Evolutionary conservation across 2,329 filamentous ascomycete genomes (phyloP), one percentile per base, ranked within the genome.

Genomic region (Lithohypha guttulata): DNA sequence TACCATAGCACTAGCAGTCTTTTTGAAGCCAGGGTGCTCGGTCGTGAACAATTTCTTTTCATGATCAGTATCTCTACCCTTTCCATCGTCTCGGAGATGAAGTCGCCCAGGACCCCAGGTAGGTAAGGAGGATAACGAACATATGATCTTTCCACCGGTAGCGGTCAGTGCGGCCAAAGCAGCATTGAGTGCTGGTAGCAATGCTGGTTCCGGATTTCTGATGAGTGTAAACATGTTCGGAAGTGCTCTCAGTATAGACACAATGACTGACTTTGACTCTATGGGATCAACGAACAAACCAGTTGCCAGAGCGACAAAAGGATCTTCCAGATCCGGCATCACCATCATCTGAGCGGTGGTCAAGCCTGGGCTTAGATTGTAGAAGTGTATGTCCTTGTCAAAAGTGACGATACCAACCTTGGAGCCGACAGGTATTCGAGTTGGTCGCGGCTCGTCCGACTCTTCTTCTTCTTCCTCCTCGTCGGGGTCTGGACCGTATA

Each of bases 321-420:
- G 91, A 50, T 98, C 91, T 53, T 96, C 87, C 34, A 98, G 73
- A 56, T 98, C 91, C 3, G 91, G 84, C 84, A 98, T 94, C 35
- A 98, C 87, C 69, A 98, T 77, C 85, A 98, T 95, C 57, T 98
- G 91, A 7, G 91, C 85, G 62, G 86, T 79, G 40, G 91, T 81
- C 28, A 95, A 68, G 27, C 72, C 72, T 25, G 85, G 78, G 54
- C 79, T 85, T 52, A 94, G 77, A 55, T 96, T 96, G 68, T 96
- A 98, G 59, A 96, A 98, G 57, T 98, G 91, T 43, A 98, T 82
- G 53, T 95, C 86, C 61, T 85, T 89, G 65, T 98, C 91, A 58
- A 81, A 98, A 1, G 91, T 95, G 47, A 96, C 79, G 57, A 98
- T 94, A 34, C 89, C 91, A 45, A 98, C 78, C 64, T 85, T 94